Percentiles rank a stretch among this genome's conserved stretches.
These are phyloP conservation scores for Beta corolliflora DNA, from an alignment of 179 eudicot genomes.

Conservation along the genomic window DNA sequence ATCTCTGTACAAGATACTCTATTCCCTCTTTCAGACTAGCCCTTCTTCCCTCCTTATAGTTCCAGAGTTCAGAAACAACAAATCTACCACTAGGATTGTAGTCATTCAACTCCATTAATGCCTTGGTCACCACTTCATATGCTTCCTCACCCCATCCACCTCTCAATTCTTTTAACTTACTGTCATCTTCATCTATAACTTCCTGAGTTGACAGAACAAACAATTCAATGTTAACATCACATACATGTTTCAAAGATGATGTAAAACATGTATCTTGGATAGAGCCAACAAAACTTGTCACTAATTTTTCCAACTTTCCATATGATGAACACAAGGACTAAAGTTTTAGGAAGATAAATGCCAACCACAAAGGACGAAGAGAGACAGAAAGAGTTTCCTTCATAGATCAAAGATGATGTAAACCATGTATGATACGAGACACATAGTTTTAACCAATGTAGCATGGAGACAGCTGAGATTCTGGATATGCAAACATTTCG, in stretches of 20 bases:
- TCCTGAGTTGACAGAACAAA: conserved; percentile 37
- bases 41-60: conserved; percentile 38
- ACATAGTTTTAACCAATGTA: background rate
- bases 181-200: conserved; percentile 48
- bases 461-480: no score
- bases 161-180: conserved; percentile 40
- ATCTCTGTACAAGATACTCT: conserved; percentile 36
- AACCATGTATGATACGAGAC: background rate
- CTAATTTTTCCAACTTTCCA: background rate
- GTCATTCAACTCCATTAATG: conserved; percentile 53
- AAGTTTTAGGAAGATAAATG: background rate
- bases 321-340: background rate
- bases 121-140: conserved; percentile 40
- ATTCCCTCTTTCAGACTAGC: conserved; percentile 53
- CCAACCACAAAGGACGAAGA: background rate
- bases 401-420: background rate
- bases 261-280: background rate
- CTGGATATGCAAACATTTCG: no score
- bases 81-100: conserved; percentile 60
- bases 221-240: background rate
- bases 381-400: background rate
- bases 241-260: background rate
- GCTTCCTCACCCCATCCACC: conserved; percentile 48
- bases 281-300: background rate
- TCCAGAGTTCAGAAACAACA: conserved; percentile 56